Evolutionary conservation across 176 grass and related monocot genomes (phyloP).

Genomic region (Carex pumila): DNA sequence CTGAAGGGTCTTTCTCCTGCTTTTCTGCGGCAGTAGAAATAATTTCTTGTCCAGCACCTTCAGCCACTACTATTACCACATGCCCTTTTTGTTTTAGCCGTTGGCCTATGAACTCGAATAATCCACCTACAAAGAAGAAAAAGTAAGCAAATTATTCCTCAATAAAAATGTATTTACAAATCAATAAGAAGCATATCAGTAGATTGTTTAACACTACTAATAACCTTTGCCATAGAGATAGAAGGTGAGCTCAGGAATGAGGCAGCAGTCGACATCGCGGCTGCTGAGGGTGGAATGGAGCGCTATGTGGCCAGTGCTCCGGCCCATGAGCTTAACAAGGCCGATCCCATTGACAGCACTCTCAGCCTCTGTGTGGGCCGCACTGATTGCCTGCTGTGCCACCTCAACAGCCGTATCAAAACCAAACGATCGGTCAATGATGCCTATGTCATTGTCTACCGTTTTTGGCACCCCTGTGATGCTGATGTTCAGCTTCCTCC

Average conservation of each 20-base stretch:
- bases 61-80: constrained; percentile 66
- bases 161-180: neutral
- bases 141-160: neutral
- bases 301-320: constrained; percentile 81
- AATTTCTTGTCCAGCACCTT: constrained; percentile 80
- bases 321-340: constrained; percentile 95
- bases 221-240: constrained; percentile 57
- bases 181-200: neutral
- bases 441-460: constrained; percentile 95
- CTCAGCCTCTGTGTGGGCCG: constrained; percentile 76
- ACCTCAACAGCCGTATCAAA: constrained; percentile 90
- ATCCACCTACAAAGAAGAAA: constrained; percentile 24
- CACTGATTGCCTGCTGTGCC: constrained; percentile 67
- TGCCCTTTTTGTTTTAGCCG: constrained; percentile 64
- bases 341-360: constrained; percentile 81
- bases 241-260: constrained; percentile 84
- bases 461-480: constrained; percentile 76
- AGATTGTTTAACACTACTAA: neutral
- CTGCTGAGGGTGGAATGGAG: constrained; percentile 81
- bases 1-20: constrained; percentile 57
- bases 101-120: constrained; percentile 63
- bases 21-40: constrained; percentile 52
- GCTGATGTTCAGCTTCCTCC: constrained; percentile 57
- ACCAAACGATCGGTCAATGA: constrained; percentile 90
- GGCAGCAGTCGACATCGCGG: constrained; percentile 83